These are phyloP conservation scores for Tetraselmis chui DNA, from an alignment of 139 green algal genomes.

Conservation along the genomic window DNA sequence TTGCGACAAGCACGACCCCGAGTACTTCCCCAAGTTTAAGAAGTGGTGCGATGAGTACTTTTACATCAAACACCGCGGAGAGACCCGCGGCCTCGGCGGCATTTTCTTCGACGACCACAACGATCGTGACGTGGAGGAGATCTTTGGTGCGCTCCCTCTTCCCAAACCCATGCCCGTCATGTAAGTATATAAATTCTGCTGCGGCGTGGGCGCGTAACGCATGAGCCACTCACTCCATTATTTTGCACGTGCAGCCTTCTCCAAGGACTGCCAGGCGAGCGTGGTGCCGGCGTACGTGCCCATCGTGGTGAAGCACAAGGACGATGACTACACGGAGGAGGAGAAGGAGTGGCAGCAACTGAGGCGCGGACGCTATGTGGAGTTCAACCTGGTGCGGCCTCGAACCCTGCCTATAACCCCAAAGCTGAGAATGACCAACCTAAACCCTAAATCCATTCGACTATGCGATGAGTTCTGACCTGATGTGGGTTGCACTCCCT, in stretches of 20 bases:
- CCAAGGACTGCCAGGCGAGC: constrained; percentile 59
- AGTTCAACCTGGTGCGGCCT: constrained; percentile 92
- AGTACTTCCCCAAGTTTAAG: constrained; percentile 91
- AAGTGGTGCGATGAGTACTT: constrained; percentile 98
- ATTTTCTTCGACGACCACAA: constrained; percentile 99
- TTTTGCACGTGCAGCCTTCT: constrained; percentile 45
- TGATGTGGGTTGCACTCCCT: not conserved
- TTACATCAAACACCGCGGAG: constrained; percentile 85
- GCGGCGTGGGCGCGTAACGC: no score
- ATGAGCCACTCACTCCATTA: no score
- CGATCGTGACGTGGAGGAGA: constrained; percentile 36
- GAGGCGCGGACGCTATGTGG: constrained; percentile 81
- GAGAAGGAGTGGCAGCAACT: constrained; percentile 96
- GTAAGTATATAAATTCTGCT: no score
- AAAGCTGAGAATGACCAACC: no score
- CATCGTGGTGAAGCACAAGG: constrained; percentile 85
- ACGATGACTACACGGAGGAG: constrained; percentile 76
- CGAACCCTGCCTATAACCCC: no score
- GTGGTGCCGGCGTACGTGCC: constrained; percentile 84
- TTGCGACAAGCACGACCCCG: constrained; percentile 91
- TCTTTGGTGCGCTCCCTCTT: not conserved
- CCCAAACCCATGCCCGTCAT: no score
- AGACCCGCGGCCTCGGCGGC: constrained; percentile 83
- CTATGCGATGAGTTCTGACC: no score
- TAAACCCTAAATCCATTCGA: no score